phyloP scores from a whole-genome alignment of 2,329 filamentous ascomycete species.

The Diaporthe amygdali region DNA sequence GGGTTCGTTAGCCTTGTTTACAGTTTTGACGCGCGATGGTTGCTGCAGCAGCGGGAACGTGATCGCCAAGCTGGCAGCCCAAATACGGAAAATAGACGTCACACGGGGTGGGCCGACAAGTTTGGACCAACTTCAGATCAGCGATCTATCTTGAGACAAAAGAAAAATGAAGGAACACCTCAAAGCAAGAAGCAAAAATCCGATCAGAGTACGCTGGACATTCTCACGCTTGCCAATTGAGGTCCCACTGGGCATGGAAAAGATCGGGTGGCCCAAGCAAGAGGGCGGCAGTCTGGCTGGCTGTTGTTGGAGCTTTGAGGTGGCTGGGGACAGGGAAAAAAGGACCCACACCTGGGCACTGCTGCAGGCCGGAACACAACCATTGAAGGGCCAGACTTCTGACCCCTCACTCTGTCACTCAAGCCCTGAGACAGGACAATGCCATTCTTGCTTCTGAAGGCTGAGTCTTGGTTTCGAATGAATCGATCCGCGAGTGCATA shows the following conservation, averaged over 20 bases:
- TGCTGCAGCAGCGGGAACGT: background rate
- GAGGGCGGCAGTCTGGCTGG: constrained; percentile 1
- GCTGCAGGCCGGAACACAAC: background rate
- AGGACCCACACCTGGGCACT: constrained; percentile 11
- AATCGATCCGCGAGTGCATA: background rate
- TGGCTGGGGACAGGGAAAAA: constrained; percentile 7
- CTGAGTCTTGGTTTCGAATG: background rate
- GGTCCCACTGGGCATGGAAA: background rate
- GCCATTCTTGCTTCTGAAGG: background rate
- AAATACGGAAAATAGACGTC: constrained; percentile 1
- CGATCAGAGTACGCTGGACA: background rate
- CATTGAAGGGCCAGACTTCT: background rate
- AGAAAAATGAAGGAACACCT: background rate
- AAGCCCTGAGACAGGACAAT: background rate
- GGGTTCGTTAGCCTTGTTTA: constrained; percentile 11
- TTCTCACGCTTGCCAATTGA: background rate
- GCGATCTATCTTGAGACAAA: background rate
- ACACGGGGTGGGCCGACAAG: background rate
- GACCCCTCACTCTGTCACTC: background rate
- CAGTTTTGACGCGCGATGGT: constrained; percentile 2
- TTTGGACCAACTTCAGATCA: background rate
- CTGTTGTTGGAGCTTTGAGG: background rate
- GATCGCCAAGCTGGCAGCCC: background rate
- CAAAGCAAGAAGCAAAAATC: background rate
- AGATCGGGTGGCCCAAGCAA: too few relatives aligned